These are phyloP conservation scores for Colletotrichum sp. DNA, from an alignment of 2,329 filamentous ascomycete species.

Conservation along the genomic window DNA sequence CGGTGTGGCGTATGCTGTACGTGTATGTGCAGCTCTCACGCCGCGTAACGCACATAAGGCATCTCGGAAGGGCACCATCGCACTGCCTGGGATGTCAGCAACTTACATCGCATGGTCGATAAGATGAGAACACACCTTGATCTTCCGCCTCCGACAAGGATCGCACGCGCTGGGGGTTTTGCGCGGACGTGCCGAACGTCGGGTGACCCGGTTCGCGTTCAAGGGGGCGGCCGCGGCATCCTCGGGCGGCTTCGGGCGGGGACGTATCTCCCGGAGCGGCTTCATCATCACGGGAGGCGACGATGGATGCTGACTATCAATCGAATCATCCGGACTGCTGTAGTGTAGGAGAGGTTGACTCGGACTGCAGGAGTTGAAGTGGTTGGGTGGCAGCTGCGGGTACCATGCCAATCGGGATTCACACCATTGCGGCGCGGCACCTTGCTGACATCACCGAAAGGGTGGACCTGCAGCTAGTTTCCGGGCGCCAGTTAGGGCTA, in stretches of 20 bases:
- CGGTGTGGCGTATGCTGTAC: background rate
- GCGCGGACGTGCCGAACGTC: background rate
- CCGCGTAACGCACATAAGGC: constrained; percentile 6
- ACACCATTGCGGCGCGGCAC: background rate
- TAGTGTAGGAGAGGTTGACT: background rate
- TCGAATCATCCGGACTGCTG: background rate
- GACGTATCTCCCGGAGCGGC: background rate
- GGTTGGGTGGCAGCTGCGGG: background rate
- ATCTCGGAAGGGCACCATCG: background rate
- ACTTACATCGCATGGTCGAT: background rate
- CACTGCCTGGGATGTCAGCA: background rate
- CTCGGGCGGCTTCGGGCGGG: background rate
- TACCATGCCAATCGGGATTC: background rate
- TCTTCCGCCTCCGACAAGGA: constrained; percentile 7
- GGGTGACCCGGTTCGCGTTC: background rate
- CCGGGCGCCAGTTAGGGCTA: background rate
- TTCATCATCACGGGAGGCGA: background rate
- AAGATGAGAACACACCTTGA: background rate
- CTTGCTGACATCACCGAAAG: background rate
- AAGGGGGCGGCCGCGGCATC: background rate
- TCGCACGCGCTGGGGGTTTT: constrained; percentile 8
- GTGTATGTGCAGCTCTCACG: background rate
- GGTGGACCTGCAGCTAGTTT: background rate
- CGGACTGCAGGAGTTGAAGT: fast-evolving
- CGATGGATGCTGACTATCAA: background rate